Evolutionary conservation across 148 eudicot species (phyloP), one percentile per base, ranked within the genome.

Genomic region (Drosera capensis): DNA sequence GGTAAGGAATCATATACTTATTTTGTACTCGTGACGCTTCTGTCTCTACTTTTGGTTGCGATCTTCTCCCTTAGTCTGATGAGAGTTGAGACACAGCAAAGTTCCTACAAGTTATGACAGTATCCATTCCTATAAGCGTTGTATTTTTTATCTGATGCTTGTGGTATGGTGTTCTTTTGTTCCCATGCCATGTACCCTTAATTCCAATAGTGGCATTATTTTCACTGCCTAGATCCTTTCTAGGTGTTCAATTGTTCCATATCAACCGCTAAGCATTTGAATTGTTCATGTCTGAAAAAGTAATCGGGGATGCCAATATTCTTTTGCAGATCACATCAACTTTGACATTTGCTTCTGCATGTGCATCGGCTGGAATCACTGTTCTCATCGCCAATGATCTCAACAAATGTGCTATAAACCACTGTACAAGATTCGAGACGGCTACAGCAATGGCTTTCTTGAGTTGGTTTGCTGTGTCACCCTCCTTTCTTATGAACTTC

Each of bases 391-490:
- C 79, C 35, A 87, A 83, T 31, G 96, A 87, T 58, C 71, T 82
- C 25, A 58, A 56, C 40, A 63, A 55, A 25, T 87, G 96, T 52
- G 38, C 54, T 9, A 57, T 66, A 41, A 87, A 87, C 54, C 90
- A 82, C 61, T 87, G 96, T 59, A 51, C 60, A 16, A 68, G 68
- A 31, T 82, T 82, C 54, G 86, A 87, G 70, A 82, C 94, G 14
- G 79, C 96, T 1, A 87, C 94, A 14, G 94, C 85, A 49, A 77
- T 79, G 88, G 94, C 96, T 39, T 87, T 87, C 71, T 68, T 87
- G 45, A 69, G 87, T 30, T 87, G 96, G 96, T 87, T 87, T 59
- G 52, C 76, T 35, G 77, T 79, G 25, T 66, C 80, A 13, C 96
- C 96, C 17, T 82, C 90, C 44, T 87, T 87, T 64, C 64, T 87